Conservation (phyloP, 1,139 yeast species). For the Sugiyamaella paludigena region DNA sequence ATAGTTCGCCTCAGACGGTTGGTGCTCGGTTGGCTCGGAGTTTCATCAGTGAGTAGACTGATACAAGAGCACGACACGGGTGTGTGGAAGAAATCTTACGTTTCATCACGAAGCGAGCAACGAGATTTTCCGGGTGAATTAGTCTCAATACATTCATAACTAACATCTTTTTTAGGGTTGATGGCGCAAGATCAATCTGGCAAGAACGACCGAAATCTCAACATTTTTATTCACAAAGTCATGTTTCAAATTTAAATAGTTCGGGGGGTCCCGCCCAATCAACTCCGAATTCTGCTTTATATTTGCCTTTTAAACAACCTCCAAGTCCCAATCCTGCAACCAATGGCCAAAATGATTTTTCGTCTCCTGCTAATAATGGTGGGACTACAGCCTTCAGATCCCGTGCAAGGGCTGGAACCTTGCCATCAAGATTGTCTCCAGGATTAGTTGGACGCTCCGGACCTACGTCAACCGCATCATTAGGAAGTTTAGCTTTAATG, state of each 20-base stretch:
- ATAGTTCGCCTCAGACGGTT: not conserved
- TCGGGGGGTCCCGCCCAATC: constrained; percentile 5
- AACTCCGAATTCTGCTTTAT: constrained; percentile 15
- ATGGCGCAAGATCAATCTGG: constrained; percentile 20
- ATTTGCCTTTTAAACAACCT: constrained; percentile 12
- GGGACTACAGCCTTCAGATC: constrained; percentile 21
- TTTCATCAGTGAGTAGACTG: too few relatives aligned
- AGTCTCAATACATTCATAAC: too few relatives aligned
- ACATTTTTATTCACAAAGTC: constrained; percentile 15
- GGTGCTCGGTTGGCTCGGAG: not conserved
- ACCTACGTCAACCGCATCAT: constrained; percentile 20
- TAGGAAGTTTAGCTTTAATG: constrained; percentile 36
- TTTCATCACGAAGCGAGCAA: too few relatives aligned
- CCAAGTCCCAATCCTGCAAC: constrained; percentile 3
- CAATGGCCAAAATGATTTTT: constrained; percentile 10
- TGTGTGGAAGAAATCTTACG: too few relatives aligned
- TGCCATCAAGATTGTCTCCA: constrained; percentile 43
- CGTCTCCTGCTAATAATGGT: constrained; percentile 6
- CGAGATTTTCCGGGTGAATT: too few relatives aligned
- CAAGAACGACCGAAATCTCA: constrained; percentile 23
- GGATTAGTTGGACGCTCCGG: constrained; percentile 21
- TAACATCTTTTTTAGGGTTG: constrained; percentile 9
- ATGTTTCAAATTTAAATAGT: not conserved
- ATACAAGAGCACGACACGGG: too few relatives aligned
- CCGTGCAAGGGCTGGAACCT: constrained; percentile 46